Base-by-base conservation (phyloP, 2,329 filamentous ascomycete genomes). In the Hypoxylon sp. region DNA sequence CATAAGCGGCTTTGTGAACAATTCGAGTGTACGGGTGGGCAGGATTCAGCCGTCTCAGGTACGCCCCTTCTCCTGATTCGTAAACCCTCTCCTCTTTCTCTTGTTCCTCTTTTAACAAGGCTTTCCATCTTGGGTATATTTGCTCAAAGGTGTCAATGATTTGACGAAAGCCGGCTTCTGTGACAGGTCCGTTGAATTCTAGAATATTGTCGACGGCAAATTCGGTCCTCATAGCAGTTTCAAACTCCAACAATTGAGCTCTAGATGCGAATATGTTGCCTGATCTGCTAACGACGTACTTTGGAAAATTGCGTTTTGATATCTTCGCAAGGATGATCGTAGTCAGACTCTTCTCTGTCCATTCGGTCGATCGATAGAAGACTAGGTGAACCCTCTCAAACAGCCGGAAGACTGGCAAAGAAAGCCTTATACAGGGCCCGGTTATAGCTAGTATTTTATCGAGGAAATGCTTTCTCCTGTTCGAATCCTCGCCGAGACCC, bases 301-400 rank as follows among this genome's bases (percentile, higher is more conserved):
- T 83, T 0, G 95, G 94, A 69, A 97, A 99, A 75, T 94, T 96
- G 33, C 93, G 86, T 44, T 89, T 87, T 1, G 94, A 92, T 61
- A 97, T 97, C 68, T 95, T 94, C 6, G 96, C 93, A 4, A 99
- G 84, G 45, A 99, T 97, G 56, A 98, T 95, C 0, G 94, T 95
- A 1, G 93, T 98, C 12, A 99, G 82, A 1, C 95, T 97, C 77
- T 97, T 98, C 73, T 98, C 95, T 0, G 94, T 97, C 96, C 96
- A 99, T 76, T 97, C 92, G 0, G 93, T 96, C 8, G 94, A 97
- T 62, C 95, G 87, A 77, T 98, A 98, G 77, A 97, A 99, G 26
- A 99, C 93, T 2, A 99, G 81, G 79, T 98, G 96, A 0, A 98
- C 93, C 24, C 96, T 88, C 77, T 97, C 93, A 73, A 99, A 99